These are phyloP conservation scores for barley (Hordeum vulgare) DNA, from an alignment of 176 grass and related monocot species.

Conservation along the genomic window MorexV3_pseudomolecules_assembly NC_058524.1:573799436-573799935, in stretches of 20 bases:
- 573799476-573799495: constrained; percentile 15
- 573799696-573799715: constrained; percentile 20
- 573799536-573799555: neutral
- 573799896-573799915: neutral
- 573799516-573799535: neutral
- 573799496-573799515: constrained; percentile 11
- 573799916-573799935: neutral
- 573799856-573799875: neutral
- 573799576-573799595: neutral
- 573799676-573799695: constrained; percentile 6
- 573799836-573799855: neutral
- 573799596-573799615: constrained; percentile 17
- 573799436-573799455: constrained; percentile 30
- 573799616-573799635: neutral
- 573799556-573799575: constrained; percentile 21
- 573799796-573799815: neutral
- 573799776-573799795: constrained; percentile 7
- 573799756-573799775: neutral
- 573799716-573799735: constrained; percentile 5
- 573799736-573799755: neutral
- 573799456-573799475: constrained; percentile 15
- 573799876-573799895: neutral
- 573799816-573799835: neutral
- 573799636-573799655: constrained; percentile 13
- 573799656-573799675: neutral